Evolutionary conservation across 108 stramenopile genomes (phyloP).

Genomic region (Cylindrotheca fusiformis): DNA sequence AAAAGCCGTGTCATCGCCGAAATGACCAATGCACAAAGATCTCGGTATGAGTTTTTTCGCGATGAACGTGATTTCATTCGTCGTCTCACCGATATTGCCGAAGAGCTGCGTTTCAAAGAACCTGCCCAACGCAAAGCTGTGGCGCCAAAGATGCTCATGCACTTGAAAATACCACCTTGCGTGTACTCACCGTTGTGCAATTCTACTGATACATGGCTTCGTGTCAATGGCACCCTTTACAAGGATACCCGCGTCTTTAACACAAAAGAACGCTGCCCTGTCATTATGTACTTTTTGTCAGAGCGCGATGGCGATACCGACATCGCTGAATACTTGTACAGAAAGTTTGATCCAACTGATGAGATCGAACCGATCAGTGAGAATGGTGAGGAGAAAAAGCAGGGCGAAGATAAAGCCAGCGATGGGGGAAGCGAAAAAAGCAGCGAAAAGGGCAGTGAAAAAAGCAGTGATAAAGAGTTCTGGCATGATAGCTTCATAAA

Average conservation of each 20-base stretch:
- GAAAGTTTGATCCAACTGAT: constrained; percentile 69
- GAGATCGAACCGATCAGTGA: constrained; percentile 35
- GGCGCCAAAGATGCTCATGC: constrained; percentile 66
- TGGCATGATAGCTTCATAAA: constrained; percentile 29
- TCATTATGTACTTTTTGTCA: constrained; percentile 91
- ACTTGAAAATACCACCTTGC: constrained; percentile 75
- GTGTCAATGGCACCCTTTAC: constrained; percentile 70
- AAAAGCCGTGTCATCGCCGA: constrained; percentile 42
- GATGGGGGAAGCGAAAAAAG: constrained; percentile 17
- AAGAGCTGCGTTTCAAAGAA: constrained; percentile 92
- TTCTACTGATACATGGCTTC: constrained; percentile 87
- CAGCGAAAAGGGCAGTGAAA: constrained; percentile 12
- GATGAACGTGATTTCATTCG: constrained; percentile 92
- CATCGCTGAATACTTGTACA: constrained; percentile 93
- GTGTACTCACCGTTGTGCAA: constrained; percentile 92
- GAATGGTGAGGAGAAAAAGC: constrained; percentile 20
- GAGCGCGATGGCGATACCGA: constrained; percentile 83
- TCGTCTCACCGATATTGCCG: constrained; percentile 88
- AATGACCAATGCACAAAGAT: constrained; percentile 71
- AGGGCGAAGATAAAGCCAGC: constrained; percentile 3
- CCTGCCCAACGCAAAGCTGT: constrained; percentile 73
- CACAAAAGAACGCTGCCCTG: constrained; percentile 95
- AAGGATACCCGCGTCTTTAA: constrained; percentile 92
- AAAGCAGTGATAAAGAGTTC: constrained; percentile 20
- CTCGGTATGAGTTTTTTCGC: constrained; percentile 90